These are phyloP conservation scores for Wickerhamiella lipophila DNA, from an alignment of 805 yeast genomes.

Conservation along the genomic window DNA sequence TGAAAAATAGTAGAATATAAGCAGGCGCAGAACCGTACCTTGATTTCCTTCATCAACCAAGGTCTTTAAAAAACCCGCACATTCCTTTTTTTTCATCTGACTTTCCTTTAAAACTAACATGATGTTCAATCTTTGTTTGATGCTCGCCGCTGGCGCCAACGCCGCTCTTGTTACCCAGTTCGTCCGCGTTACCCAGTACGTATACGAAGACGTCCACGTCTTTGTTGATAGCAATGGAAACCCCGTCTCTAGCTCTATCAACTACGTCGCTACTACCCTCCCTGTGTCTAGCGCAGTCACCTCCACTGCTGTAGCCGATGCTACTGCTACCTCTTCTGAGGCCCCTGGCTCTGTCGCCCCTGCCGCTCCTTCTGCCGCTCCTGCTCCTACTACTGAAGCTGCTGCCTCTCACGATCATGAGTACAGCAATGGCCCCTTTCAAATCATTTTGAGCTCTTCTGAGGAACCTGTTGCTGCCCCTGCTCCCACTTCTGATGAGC, in stretches of 20 bases:
- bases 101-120: slow-evolving; percentile 6
- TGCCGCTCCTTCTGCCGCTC: slow-evolving; percentile 8
- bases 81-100: background rate
- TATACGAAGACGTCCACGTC: slow-evolving; percentile 20
- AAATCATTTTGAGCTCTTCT: slow-evolving; percentile 7
- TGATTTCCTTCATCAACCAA: background rate
- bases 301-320: slow-evolving; percentile 1
- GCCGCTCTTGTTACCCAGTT: slow-evolving; percentile 21
- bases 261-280: slow-evolving; percentile 7
- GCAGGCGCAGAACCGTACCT: background rate
- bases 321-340: slow-evolving; percentile 8
- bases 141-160: slow-evolving; percentile 11
- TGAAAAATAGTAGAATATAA: slow-evolving; percentile 5
- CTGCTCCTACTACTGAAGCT: slow-evolving; percentile 4
- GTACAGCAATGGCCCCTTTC: slow-evolving; percentile 9
- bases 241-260: slow-evolving; percentile 19
- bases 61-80: background rate
- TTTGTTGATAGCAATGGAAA: slow-evolving; percentile 19
- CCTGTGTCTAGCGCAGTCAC: slow-evolving; percentile 11
- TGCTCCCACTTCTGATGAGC: background rate
- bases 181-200: slow-evolving; percentile 19
- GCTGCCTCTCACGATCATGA: slow-evolving; percentile 6
- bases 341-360: background rate
- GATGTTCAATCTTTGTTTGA: slow-evolving; percentile 7
- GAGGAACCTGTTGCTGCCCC: background rate